These are phyloP conservation scores for Samsoniella hepiali DNA, from an alignment of 2,329 filamentous ascomycete genomes.

Conservation along the genomic window DNA sequence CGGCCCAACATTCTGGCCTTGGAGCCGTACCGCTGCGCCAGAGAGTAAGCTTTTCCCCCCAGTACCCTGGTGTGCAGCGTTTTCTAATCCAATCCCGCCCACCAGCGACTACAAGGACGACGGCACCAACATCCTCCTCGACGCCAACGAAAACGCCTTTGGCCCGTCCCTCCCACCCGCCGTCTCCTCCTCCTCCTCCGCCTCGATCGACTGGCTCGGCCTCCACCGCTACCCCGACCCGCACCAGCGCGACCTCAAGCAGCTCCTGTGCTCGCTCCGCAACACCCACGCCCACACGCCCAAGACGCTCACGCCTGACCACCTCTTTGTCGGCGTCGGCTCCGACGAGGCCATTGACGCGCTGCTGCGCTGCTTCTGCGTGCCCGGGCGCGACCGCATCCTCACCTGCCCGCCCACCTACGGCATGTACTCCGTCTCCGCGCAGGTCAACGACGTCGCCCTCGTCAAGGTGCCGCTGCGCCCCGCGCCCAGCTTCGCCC, in stretches of 20 bases:
- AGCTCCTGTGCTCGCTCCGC: slow-evolving; percentile 79
- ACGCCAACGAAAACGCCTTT: slow-evolving; percentile 97
- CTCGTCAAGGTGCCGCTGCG: slow-evolving; percentile 84
- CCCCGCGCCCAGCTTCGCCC: slow-evolving; percentile 65
- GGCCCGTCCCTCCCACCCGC: slow-evolving; percentile 69
- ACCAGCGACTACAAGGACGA: slow-evolving; percentile 96
- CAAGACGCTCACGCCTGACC: slow-evolving; percentile 69
- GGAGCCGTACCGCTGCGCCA: slow-evolving; percentile 75
- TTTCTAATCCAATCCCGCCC: slow-evolving; percentile 1
- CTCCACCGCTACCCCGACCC: slow-evolving; percentile 96
- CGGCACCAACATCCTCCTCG: slow-evolving; percentile 90
- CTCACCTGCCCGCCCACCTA: slow-evolving; percentile 95
- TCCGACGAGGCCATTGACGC: slow-evolving; percentile 97
- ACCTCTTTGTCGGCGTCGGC: slow-evolving; percentile 92
- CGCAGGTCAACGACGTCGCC: slow-evolving; percentile 86
- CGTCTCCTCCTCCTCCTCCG: slow-evolving; percentile 35
- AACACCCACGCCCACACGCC: slow-evolving; percentile 80
- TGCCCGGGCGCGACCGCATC: slow-evolving; percentile 82
- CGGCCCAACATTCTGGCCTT: slow-evolving; percentile 73
- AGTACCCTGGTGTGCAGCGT: slow-evolving; percentile 3
- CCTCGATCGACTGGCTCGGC: slow-evolving; percentile 67
- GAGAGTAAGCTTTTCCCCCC: slow-evolving; percentile 60
- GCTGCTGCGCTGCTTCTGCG: slow-evolving; percentile 88
- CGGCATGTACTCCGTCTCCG: slow-evolving; percentile 96
- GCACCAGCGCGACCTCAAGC: slow-evolving; percentile 84